These are phyloP conservation scores for Schizosaccharomyces lindneri DNA, from an alignment of 805 yeast species.

Conservation along the genomic window DNA sequence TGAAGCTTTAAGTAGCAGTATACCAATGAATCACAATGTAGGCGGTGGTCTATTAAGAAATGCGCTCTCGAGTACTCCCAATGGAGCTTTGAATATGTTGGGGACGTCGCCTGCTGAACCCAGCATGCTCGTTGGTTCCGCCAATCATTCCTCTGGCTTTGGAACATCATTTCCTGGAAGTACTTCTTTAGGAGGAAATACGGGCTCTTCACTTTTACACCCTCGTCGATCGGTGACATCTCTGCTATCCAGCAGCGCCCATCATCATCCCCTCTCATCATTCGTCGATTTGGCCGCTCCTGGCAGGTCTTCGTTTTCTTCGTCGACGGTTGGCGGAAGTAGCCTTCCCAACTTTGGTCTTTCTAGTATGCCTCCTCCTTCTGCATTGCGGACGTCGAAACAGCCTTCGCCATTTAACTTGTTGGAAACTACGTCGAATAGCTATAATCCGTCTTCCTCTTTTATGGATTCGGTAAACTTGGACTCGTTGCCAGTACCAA, in stretches of 20 bases:
- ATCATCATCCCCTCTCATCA: neutral
- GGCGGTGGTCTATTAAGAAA: neutral
- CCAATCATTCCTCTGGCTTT: neutral
- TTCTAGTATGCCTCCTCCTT: neutral
- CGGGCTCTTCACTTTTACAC: neutral
- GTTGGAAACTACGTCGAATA: neutral
- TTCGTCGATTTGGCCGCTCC: neutral
- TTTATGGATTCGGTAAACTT: neutral
- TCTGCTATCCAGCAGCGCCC: neutral
- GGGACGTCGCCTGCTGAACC: slow-evolving; percentile 1
- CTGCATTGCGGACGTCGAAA: neutral
- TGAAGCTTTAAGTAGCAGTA: neutral
- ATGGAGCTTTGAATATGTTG: neutral
- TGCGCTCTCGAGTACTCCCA: neutral
- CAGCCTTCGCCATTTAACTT: neutral
- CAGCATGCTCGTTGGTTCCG: neutral
- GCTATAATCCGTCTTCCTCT: neutral
- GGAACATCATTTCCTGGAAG: neutral
- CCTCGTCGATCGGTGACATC: neutral
- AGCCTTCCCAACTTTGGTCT: neutral
- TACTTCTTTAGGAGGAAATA: neutral
- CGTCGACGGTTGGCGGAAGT: neutral
- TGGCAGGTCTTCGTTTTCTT: neutral
- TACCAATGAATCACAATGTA: neutral
- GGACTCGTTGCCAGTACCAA: neutral